Evolutionary conservation across 768 basidiomycete genomes (phyloP).

Genomic region (Imleria badia): DNA sequence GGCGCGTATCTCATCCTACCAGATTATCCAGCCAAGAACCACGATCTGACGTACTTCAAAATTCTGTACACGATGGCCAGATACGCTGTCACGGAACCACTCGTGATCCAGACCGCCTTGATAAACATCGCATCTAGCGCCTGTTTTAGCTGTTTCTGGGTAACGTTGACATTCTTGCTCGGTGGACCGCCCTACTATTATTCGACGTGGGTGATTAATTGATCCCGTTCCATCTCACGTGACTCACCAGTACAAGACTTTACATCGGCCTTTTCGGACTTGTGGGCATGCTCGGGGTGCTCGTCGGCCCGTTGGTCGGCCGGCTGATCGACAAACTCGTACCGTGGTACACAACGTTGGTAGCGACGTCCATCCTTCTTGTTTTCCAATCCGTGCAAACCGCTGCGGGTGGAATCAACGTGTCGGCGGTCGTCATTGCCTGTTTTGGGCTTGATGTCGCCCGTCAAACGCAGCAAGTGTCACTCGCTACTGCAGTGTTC

Average conservation of each 20-base stretch:
- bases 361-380: conserved; percentile 47
- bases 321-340: conserved; percentile 66
- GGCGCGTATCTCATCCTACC: conserved; percentile 67
- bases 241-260: conserved; percentile 30
- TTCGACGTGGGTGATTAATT: conserved; percentile 52
- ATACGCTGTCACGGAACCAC: conserved; percentile 73
- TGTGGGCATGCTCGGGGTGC: conserved; percentile 69
- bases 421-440: conserved; percentile 68
- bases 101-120: conserved; percentile 66
- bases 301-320: conserved; percentile 68
- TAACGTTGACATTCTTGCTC: conserved; percentile 80
- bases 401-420: conserved; percentile 65
- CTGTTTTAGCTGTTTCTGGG: conserved; percentile 64
- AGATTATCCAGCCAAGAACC: conserved; percentile 80
- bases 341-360: conserved; percentile 74
- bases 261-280: conserved; percentile 53
- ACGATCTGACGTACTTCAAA: conserved; percentile 58
- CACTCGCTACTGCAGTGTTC: conserved; percentile 59
- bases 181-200: conserved; percentile 75
- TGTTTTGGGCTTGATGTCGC: conserved; percentile 73
- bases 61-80: conserved; percentile 78
- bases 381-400: conserved; percentile 63
- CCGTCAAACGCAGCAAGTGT: conserved; percentile 73
- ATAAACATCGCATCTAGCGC: conserved; percentile 61
- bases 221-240: neutral